Evolutionary conservation across 352 stramenopile genomes (phyloP), one percentile per base, ranked within the genome.

Genomic region (Globisporangium canariense): DNA sequence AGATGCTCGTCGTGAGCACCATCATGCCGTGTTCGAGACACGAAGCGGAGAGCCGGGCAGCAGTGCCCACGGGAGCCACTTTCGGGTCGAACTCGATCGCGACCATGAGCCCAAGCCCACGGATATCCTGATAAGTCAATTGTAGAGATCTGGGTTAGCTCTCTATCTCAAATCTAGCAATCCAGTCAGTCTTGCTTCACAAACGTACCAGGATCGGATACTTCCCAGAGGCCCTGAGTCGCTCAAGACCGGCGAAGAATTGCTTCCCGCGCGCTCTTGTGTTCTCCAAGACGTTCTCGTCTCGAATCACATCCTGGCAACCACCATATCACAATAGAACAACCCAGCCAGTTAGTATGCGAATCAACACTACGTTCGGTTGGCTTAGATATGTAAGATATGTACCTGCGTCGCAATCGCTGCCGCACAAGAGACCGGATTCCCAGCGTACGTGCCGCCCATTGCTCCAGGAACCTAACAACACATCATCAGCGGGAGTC

Each of bases 371-470:
- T 46, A 11, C 9, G 3, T 14, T 46, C 3, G 14, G 9, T 18
- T 49, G 53, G 2, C 11, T 25, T 25, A 25, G 22, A 47, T 22
- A 58, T 41, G 30, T 36, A 6, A 55, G 32, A 9, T 38, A 25
- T 9, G 8, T 20, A 66, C 61, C 51, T 67, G 74, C 4, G 73
- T 96, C 8, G 91, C 93, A 66, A 97, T 85, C 11, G 94, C 94
- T 46, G 92, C 93, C 40, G 91, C 92, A 65, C 92, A 98, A 22
- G 91, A 81, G 10, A 98, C 83, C 6, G 92, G 82, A 69, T 98
- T 98, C n/a, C 89, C 93, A 18, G 87, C 89, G 74, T 97, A 98
- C 0, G 94, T 98, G 20, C 92, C 93, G 34, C 92, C 94, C 80
- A 98, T 96, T 22, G 89, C 96, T 22, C 94, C 94, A 32, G 89